These are phyloP conservation scores for Dothistroma pini DNA, from an alignment of 2,329 filamentous ascomycete species.

Conservation along the genomic window DNA sequence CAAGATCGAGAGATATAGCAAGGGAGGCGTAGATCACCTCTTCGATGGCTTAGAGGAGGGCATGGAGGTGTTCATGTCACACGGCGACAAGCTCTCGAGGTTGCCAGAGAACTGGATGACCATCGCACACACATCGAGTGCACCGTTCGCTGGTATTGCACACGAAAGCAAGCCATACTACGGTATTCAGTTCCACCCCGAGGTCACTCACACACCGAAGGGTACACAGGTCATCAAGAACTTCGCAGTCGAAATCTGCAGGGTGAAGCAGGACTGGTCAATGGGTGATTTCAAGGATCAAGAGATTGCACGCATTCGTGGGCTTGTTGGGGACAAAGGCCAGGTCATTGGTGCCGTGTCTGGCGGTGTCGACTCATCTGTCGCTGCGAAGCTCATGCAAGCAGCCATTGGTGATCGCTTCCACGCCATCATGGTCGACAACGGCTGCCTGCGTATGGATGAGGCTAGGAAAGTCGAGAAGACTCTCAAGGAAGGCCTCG, in stretches of 20 bases:
- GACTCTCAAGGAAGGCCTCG: slow-evolving; percentile 72
- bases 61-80: slow-evolving; percentile 78
- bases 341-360: slow-evolving; percentile 79
- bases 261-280: slow-evolving; percentile 71
- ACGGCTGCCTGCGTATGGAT: slow-evolving; percentile 78
- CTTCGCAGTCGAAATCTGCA: slow-evolving; percentile 80
- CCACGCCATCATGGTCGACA: slow-evolving; percentile 81
- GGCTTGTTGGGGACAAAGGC: slow-evolving; percentile 73
- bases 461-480: slow-evolving; percentile 80
- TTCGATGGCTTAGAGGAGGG: slow-evolving; percentile 71
- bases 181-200: slow-evolving; percentile 86
- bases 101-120: slow-evolving; percentile 70
- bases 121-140: slow-evolving; percentile 72
- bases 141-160: slow-evolving; percentile 75
- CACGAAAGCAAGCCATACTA: slow-evolving; percentile 68
- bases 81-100: slow-evolving; percentile 76
- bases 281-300: slow-evolving; percentile 81
- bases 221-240: slow-evolving; percentile 73
- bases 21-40: slow-evolving; percentile 69
- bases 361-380: slow-evolving; percentile 86
- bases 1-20: slow-evolving; percentile 53
- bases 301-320: slow-evolving; percentile 75
- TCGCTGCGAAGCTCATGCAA: slow-evolving; percentile 80
- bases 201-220: slow-evolving; percentile 68
- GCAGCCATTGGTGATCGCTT: slow-evolving; percentile 84